Base-by-base conservation (phyloP, 2,329 filamentous ascomycete genomes). In the Pochonia chlamydosporia region DNA sequence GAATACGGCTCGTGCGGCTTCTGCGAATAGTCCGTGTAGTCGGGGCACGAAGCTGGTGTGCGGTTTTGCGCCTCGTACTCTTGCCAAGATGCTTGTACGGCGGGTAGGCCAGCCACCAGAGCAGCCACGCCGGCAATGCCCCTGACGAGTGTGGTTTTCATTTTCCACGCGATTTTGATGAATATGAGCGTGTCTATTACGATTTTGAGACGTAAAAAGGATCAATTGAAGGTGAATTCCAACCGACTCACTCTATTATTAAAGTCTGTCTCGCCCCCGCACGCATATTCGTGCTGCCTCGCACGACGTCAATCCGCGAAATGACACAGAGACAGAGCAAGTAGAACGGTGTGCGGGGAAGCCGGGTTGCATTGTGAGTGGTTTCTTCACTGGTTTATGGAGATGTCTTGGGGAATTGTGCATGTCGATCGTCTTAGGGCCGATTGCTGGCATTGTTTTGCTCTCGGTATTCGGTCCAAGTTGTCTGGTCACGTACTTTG, bases 1-100 rank as follows among this genome's bases (percentile, higher is more conserved):
- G 57, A 58, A 24, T 47, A 56, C 7, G 57, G 58, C 13, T 30
- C 51, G 44, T 61, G 58, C 11, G 52, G 53, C 40, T 50, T 16
- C 40, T 50, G 47, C 40, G 56, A 50, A 43, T 58, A 58, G 6
- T 33, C 41, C 18, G 44, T 52, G 48, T 61, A 61, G 21, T 56
- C 52, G 10, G 58, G 58, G n/a, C 58, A 60, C 7, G 52, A 50
- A 3, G 52, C 48, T 5, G 57, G 51, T 3, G 50, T 54, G 2
- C 54, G 56, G 33, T 40, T 44, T 26, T 33, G 21, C n/a, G 40
- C 25, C 25, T 46, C n/a, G 11, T 43, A 40, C 11, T 30, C 16
- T 5, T 25, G 26, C 43, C 40, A 43, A 6, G 47, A 46, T 21
- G 36, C 39, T 16, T 20, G 8, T 20, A 20, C 40, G 16, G 35